phyloP scores from a whole-genome alignment of 23 red algal genomes.

The Gracilaria caudata region DNA sequence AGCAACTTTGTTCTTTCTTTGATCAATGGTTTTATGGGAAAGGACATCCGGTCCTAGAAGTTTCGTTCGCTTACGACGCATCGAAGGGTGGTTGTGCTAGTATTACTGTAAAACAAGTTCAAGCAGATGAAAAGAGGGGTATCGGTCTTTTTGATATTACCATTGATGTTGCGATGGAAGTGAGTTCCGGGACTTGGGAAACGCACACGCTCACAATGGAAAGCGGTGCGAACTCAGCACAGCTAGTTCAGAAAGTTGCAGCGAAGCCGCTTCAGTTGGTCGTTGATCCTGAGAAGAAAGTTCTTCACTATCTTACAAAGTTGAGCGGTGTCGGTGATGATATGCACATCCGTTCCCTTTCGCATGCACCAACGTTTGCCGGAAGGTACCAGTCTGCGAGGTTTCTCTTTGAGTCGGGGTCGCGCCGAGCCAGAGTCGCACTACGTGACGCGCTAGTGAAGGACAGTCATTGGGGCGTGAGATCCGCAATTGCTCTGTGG shows the following conservation, averaged over 20 bases:
- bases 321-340: slow-evolving; percentile 62
- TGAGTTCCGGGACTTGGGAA: slow-evolving; percentile 55
- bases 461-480: slow-evolving; percentile 60
- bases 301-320: slow-evolving; percentile 58
- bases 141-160: slow-evolving; percentile 70
- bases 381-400: slow-evolving; percentile 47
- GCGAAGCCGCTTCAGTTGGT: slow-evolving; percentile 64
- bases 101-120: slow-evolving; percentile 61
- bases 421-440: slow-evolving; percentile 43
- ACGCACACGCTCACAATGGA: slow-evolving; percentile 50
- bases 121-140: slow-evolving; percentile 42
- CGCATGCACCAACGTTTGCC: slow-evolving; percentile 50
- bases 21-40: slow-evolving; percentile 79
- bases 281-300: slow-evolving; percentile 70
- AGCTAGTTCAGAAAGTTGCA: slow-evolving; percentile 33
- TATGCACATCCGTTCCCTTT: slow-evolving; percentile 46
- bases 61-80: slow-evolving; percentile 46
- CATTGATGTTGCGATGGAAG: slow-evolving; percentile 61
- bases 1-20: slow-evolving; percentile 69
- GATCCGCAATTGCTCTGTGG: slow-evolving; percentile 25
- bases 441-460: slow-evolving; percentile 36
- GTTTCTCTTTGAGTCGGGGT: slow-evolving; percentile 45
- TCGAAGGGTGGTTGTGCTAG: slow-evolving; percentile 34
- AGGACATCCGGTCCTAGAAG: slow-evolving; percentile 67
- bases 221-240: slow-evolving; percentile 17